Evolutionary conservation across 306 rosid species (phyloP).

Genomic region (Dryas alaskensis): DNA sequence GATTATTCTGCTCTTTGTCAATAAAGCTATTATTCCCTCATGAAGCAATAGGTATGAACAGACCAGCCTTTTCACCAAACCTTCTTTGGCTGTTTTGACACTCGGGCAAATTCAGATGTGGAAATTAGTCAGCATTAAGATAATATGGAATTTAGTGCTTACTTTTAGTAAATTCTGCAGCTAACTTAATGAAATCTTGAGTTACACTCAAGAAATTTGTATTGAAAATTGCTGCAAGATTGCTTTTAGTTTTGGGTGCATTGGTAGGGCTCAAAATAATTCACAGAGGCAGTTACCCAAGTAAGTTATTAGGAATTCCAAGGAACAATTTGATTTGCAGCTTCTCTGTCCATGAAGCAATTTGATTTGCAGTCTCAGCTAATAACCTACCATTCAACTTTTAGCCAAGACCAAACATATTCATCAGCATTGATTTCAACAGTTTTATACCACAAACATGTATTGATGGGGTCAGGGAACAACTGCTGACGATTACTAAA

Average conservation of each 20-base stretch:
- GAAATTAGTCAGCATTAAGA: not conserved
- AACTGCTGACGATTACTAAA: not conserved
- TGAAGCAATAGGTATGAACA: not conserved
- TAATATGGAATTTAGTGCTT: not conserved
- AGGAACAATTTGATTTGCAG: not conserved
- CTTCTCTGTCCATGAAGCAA: not conserved
- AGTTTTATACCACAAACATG: too few relatives aligned
- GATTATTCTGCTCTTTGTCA: constrained; percentile 1
- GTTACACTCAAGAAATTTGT: too few relatives aligned
- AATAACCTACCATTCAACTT: not conserved
- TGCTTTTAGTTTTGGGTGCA: too few relatives aligned
- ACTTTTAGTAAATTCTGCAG: not conserved
- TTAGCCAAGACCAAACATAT: not conserved
- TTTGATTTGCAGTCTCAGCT: not conserved
- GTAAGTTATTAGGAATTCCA: not conserved
- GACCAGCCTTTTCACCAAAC: constrained; percentile 17
- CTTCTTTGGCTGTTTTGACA: constrained; percentile 15
- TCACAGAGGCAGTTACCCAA: too few relatives aligned
- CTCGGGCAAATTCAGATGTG: constrained; percentile 8
- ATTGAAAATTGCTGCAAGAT: too few relatives aligned
- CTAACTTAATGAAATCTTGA: too few relatives aligned
- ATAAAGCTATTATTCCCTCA: not conserved
- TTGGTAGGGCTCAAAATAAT: too few relatives aligned
- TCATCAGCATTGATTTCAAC: too few relatives aligned
- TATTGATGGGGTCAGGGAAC: too few relatives aligned